These are phyloP conservation scores for Ramalina peruviana DNA, from an alignment of 495 filamentous ascomycete genomes.

Conservation along the genomic window DNA sequence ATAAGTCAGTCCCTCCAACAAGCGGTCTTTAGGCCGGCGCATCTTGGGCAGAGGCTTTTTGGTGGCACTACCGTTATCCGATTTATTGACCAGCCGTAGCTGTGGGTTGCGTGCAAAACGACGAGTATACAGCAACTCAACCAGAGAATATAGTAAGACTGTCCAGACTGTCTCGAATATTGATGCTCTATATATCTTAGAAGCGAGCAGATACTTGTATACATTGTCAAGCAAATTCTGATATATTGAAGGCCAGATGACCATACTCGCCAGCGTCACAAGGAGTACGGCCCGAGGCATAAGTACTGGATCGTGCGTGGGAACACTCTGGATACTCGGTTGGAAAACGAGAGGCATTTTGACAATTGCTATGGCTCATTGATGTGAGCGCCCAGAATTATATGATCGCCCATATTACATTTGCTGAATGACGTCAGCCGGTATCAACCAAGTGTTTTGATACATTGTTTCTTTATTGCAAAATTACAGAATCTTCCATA, in stretches of 20 bases:
- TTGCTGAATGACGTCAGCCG: neutral
- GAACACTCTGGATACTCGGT: neutral
- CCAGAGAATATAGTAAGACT: constrained; percentile 19
- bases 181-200: constrained; percentile 15
- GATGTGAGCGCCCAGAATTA: neutral
- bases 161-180: constrained; percentile 23
- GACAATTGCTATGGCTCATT: neutral
- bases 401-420: too few species aligned
- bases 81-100: constrained; percentile 12
- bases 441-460: too few species aligned
- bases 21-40: constrained; percentile 16
- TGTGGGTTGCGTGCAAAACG: constrained; percentile 16
- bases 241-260: constrained; percentile 13
- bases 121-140: constrained; percentile 15
- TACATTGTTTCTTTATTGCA: too few species aligned
- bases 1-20: constrained; percentile 14
- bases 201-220: constrained; percentile 11
- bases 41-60: constrained; percentile 12
- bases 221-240: constrained; percentile 12
- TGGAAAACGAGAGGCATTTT: neutral
- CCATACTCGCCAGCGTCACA: constrained; percentile 1
- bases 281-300: constrained; percentile 2
- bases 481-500: too few species aligned
- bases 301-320: neutral
- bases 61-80: neutral